Evolutionary conservation across 371 early-diverging fungal species (phyloP), one percentile per base, ranked within the genome.

Genomic region (Chytridiales sp.): DNA sequence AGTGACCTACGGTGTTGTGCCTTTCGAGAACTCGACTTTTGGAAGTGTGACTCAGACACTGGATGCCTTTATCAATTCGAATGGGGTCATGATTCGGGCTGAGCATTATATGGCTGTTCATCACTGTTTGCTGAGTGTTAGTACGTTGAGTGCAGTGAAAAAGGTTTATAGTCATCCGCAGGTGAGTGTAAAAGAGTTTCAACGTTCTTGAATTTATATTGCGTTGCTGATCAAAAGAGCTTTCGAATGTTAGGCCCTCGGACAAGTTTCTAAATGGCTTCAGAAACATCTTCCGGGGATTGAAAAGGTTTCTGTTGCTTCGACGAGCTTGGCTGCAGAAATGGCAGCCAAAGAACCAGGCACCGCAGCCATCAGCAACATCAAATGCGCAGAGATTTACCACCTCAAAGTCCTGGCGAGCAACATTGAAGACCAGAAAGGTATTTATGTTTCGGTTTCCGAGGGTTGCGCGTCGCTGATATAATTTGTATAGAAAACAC

Each of bases 21-120:
- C 97, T 11, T 91, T 93, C 69, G 97, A 97, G 68, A 97, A 97
- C 72, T 94, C 93, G 11, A 88, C 88, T 6, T 86, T 84, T 67
- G 95, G 95, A 29, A 80, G 85, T 3, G 95, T 96, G 1, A 82
- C 85, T 6, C 85, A 89, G 49, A 88, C 95, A 0, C 69, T 96
- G 29, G 94, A 96, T 66, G 69, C 80, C 48, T 88, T 91, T 57
- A 77, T 87, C 40, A 70, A 73, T 43, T 79, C 82, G 4, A 29
- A 21, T 11, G 30, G 35, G 6, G 59, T 67, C 27, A 62, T 68
- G 56, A 77, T 84, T 40, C 68, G 76, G 11, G 79, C 72, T 3
- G 80, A 84, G 55, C 64, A 64, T n/a, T 83, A 76, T 36, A 43
- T 87, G 50, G 72, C 73, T 1, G 74, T 87, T 36, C 90, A 90